A percentile compares a stretch with the other conserved stretches of the same genome.
These are phyloP conservation scores for Dryas alaskensis DNA, from an alignment of 306 rosid species.

Conservation along the genomic window DNA sequence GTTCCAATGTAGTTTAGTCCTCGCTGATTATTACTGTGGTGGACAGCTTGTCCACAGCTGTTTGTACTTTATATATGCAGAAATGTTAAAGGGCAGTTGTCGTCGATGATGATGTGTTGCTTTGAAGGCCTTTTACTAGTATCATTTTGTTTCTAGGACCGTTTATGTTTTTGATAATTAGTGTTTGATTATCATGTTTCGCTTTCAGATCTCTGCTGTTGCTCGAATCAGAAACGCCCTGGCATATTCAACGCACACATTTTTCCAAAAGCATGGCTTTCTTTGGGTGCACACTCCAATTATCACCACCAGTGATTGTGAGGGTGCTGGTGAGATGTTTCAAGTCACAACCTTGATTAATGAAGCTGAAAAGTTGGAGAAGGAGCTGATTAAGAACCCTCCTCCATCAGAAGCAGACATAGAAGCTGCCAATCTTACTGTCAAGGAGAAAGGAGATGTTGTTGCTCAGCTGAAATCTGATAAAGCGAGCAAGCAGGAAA, in stretches of 20 bases:
- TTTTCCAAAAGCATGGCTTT: conserved; percentile 73
- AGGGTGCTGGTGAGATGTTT: conserved; percentile 99
- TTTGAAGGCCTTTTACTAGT: background rate
- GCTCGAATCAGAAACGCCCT: conserved; percentile 84
- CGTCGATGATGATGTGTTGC: background rate
- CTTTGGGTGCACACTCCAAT: conserved; percentile 91
- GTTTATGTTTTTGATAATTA: background rate
- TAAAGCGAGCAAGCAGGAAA: conserved; percentile 64
- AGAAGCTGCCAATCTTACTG: conserved; percentile 58
- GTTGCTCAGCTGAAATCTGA: conserved; percentile 69
- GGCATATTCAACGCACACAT: conserved; percentile 83
- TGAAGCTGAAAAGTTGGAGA: conserved; percentile 84
- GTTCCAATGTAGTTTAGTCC: background rate
- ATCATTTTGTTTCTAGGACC: background rate
- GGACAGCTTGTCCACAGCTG: background rate
- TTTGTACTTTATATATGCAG: background rate
- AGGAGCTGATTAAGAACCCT: conserved; percentile 72
- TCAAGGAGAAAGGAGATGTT: conserved; percentile 65
- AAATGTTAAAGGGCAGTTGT: background rate
- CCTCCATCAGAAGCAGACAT: conserved; percentile 74
- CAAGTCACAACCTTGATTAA: conserved; percentile 86
- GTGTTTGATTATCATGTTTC: background rate
- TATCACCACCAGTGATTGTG: conserved; percentile 94
- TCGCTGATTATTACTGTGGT: background rate
- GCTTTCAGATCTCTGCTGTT: conserved; percentile 76